A percentile compares a stretch with the other conserved stretches of the same genome.
Conservation (phyloP, 805 yeast genomes). For the Starmera quercuum region DNA sequence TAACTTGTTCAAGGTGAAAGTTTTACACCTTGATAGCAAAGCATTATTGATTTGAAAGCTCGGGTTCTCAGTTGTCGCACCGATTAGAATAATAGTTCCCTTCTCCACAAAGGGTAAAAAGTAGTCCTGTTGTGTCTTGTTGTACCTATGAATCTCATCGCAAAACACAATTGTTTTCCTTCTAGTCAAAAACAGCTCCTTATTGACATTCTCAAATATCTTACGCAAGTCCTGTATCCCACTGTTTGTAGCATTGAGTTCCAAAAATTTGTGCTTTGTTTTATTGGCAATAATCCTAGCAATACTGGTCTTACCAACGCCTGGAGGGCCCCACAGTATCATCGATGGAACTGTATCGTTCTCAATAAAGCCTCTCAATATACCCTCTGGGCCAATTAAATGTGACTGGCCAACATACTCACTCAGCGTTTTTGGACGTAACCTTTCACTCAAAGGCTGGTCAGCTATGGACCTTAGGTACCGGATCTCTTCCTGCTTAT, state of each 20-base stretch:
- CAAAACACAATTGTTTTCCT: conserved; percentile 67
- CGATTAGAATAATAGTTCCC: conserved; percentile 76
- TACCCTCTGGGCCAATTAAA: conserved; percentile 57
- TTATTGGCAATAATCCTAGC: conserved; percentile 42
- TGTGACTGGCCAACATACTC: conserved; percentile 85
- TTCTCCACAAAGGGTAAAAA: conserved; percentile 77
- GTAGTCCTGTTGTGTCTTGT: conserved; percentile 81
- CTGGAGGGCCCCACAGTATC: conserved; percentile 94
- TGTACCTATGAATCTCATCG: conserved; percentile 90
- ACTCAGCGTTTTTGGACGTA: conserved; percentile 66
- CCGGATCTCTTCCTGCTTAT: conserved; percentile 10
- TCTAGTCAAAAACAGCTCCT: conserved; percentile 31
- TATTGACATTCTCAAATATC: conserved; percentile 38
- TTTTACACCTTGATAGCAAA: conserved; percentile 73
- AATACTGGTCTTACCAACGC: conserved; percentile 83
- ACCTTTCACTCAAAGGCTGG: conserved; percentile 61
- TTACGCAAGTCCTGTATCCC: conserved; percentile 60
- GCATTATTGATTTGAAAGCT: conserved; percentile 77
- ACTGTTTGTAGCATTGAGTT: conserved; percentile 77
- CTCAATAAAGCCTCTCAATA: conserved; percentile 56
- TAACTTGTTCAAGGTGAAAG: conserved; percentile 59
- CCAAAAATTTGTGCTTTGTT: conserved; percentile 47
- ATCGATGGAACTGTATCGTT: conserved; percentile 70
- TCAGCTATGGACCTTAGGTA: conserved; percentile 8
- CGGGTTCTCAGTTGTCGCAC: conserved; percentile 98